Percentiles rank a stretch among this genome's conserved stretches.
phyloP scores from a whole-genome alignment of 2,329 filamentous ascomycete species.

The Diaporthe australafricana region DNA sequence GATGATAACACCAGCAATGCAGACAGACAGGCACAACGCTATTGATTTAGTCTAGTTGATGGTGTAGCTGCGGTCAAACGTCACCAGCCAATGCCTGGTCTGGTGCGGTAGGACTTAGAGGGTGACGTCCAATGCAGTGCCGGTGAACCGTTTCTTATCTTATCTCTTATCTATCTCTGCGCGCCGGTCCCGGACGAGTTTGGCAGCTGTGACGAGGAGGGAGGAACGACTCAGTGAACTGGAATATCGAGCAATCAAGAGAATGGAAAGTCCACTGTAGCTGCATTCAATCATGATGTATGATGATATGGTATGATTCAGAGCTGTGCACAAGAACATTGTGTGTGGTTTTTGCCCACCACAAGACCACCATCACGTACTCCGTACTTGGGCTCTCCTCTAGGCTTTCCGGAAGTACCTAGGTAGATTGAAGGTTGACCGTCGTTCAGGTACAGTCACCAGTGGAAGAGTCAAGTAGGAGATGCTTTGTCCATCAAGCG shows the following conservation, averaged over 20 bases:
- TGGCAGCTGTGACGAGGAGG: background rate
- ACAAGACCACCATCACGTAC: background rate
- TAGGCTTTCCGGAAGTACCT: background rate
- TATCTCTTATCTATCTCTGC: slow-evolving; percentile 24
- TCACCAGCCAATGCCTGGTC: background rate
- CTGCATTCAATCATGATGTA: slow-evolving; percentile 6
- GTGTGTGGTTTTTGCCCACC: background rate
- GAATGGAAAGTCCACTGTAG: background rate
- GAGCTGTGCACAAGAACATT: slow-evolving; percentile 10
- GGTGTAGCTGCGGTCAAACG: background rate
- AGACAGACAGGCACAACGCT: background rate
- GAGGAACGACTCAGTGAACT: slow-evolving; percentile 8
- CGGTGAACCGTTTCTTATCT: slow-evolving; percentile 29
- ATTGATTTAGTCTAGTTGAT: background rate
- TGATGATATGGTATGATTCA: slow-evolving; percentile 14
- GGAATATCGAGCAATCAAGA: background rate
- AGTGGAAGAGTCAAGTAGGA: background rate
- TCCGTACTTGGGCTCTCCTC: too few species aligned
- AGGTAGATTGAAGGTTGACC: background rate
- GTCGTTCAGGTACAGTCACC: background rate
- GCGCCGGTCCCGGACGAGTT: slow-evolving; percentile 13
- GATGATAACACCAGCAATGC: background rate
- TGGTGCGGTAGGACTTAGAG: slow-evolving; percentile 10
- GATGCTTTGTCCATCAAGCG: slow-evolving; percentile 10
- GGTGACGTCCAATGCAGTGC: slow-evolving; percentile 21